Conservation (phyloP, 2,329 filamentous ascomycete genomes). For the Paracoccidioides brasiliensis region DNA sequence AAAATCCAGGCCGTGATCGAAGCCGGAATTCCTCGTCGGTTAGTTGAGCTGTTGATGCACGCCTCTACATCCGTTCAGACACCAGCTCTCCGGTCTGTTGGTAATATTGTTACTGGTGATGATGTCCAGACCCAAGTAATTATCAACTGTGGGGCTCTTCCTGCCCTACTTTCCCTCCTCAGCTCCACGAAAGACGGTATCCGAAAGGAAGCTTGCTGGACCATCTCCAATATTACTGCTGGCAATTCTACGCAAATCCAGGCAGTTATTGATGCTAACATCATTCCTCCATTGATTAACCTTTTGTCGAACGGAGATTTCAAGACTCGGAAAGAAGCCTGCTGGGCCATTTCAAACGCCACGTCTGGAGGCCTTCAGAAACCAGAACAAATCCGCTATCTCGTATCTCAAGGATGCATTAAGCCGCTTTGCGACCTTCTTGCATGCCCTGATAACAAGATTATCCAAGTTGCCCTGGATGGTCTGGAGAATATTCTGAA, state of each 20-base stretch:
- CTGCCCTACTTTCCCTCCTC: conserved; percentile 81
- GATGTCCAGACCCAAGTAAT: conserved; percentile 98
- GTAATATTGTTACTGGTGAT: conserved; percentile 97
- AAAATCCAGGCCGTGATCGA: conserved; percentile 99
- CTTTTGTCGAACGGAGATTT: conserved; percentile 92
- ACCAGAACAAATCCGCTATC: conserved; percentile 93
- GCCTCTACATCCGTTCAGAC: conserved; percentile 97
- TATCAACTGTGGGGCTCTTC: conserved; percentile 92
- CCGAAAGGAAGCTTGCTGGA: conserved; percentile 99
- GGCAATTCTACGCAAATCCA: conserved; percentile 98
- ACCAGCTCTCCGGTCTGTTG: conserved; percentile 87
- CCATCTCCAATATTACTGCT: conserved; percentile 96
- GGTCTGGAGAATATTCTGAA: conserved; percentile 98
- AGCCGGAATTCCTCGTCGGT: conserved; percentile 86
- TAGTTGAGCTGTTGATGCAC: conserved; percentile 96
- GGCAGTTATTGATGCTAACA: conserved; percentile 88
- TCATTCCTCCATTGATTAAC: conserved; percentile 92
- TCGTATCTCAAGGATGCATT: conserved; percentile 89
- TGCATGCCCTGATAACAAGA: conserved; percentile 97
- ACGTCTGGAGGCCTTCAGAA: conserved; percentile 96
- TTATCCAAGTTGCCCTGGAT: conserved; percentile 96
- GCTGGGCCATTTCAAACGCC: conserved; percentile 98
- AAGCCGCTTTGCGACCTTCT: conserved; percentile 93
- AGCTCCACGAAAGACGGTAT: conserved; percentile 98
- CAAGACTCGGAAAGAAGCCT: conserved; percentile 98